Base-by-base conservation (phyloP, 139 green algal genomes). In the Chlamydomonas eustigma region DNA sequence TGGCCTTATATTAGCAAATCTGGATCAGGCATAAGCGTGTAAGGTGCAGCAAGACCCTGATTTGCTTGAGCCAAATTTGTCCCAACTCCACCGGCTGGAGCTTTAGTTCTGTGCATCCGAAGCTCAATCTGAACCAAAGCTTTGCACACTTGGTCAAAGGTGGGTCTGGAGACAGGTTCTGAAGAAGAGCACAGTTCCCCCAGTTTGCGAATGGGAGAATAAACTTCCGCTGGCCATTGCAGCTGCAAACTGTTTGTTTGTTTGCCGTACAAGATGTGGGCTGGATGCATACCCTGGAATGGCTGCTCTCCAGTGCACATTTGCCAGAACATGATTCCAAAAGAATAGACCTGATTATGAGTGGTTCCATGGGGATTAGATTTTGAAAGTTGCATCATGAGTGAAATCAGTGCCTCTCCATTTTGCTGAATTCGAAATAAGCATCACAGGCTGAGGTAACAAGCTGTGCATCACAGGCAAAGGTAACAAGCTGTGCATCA, bases 311-410 rank as follows among this genome's bases (percentile, higher is more conserved):
- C 73, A 1, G 73, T 80, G 30, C 25, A 65, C 78, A 83, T 83
- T 39, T 75, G 77, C 78, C 78, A 83, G 58, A 83, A 51, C 50
- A 83, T 39, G 36, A 83, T 65, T 37, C 78, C 78, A 44, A 79
- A 78, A 0, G 78, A 78, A 39, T 78, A 82, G 2, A 81, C 77
- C 50, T 81, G 63, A 31, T n/a, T n/a, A n/a, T n/a, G n/a, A n/a
- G n/a, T n/a, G n/a, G n/a, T n/a, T n/a, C n/a, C n/a, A n/a, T n/a
- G n/a, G n/a, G n/a, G n/a, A n/a, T n/a, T n/a, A n/a, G n/a, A n/a
- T n/a, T n/a, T n/a, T n/a, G n/a, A n/a, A n/a, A n/a, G n/a, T n/a
- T n/a, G n/a, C n/a, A n/a, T n/a, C n/a, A n/a, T n/a, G n/a, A n/a
- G n/a, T n/a, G n/a, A n/a, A n/a, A n/a, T n/a, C n/a, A n/a, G n/a